Conservation (phyloP, 2,329 filamentous ascomycete genomes). For the Aurifilum marmelostoma region DNA sequence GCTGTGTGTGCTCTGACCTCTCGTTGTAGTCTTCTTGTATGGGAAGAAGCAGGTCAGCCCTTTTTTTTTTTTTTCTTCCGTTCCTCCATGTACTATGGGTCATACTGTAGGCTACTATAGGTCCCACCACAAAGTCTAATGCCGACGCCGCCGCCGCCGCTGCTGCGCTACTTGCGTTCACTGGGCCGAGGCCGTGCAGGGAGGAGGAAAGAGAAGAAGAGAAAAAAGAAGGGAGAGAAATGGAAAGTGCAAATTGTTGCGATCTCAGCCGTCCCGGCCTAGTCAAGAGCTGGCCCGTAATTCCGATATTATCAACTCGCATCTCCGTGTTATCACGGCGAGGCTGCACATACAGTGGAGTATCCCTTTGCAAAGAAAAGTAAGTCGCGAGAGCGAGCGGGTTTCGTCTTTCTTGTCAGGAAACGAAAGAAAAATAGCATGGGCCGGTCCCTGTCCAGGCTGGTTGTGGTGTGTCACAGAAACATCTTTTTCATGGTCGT, state of each 20-base stretch:
- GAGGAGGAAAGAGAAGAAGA: no score
- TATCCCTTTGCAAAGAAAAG: no score
- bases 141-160: not conserved
- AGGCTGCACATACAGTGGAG: not conserved
- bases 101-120: not conserved
- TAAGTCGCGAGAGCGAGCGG: not conserved
- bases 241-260: not conserved
- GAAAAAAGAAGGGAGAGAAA: not conserved
- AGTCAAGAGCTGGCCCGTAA: not conserved
- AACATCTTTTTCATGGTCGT: constrained; percentile 2
- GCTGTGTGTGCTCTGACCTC: no score
- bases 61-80: no score
- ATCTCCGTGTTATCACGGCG: not conserved
- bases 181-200: not conserved
- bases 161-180: no score
- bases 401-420: not conserved
- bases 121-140: not conserved
- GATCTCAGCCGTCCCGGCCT: not conserved
- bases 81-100: no score
- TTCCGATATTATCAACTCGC: not conserved
- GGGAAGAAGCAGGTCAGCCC: not conserved
- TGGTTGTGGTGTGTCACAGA: constrained; percentile 8
- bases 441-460: constrained; percentile 13
- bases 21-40: not conserved
- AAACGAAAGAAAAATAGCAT: no score